A percentile compares a stretch with the other conserved stretches of the same genome.
Conservation (phyloP, 2,329 filamentous ascomycete species). For the Alternaria ethzedia region DNA sequence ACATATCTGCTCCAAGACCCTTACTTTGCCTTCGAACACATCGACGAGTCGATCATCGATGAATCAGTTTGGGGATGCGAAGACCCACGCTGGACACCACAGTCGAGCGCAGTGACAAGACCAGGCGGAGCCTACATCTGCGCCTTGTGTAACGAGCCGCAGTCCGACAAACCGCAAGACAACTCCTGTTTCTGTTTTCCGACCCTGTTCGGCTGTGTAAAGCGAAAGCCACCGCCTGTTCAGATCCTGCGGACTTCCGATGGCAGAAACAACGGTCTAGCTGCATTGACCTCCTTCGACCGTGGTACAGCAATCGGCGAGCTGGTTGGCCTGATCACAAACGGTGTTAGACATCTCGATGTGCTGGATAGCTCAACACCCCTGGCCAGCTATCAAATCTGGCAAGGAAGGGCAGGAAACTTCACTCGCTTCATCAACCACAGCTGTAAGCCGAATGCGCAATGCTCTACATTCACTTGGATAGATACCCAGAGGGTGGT, state of each 20-base stretch:
- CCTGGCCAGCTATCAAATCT: constrained; percentile 64
- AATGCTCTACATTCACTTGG: constrained; percentile 65
- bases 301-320: constrained; percentile 61
- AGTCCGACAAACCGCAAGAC: constrained; percentile 57
- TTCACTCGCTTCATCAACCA: constrained; percentile 67
- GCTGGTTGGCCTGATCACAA: constrained; percentile 63
- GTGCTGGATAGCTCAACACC: constrained; percentile 61
- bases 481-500: constrained; percentile 61
- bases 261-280: constrained; percentile 62
- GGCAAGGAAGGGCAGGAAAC: constrained; percentile 63
- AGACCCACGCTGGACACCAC: constrained; percentile 56
- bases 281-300: constrained; percentile 57
- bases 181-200: constrained; percentile 63
- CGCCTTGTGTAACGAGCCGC: constrained; percentile 54
- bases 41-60: constrained; percentile 60
- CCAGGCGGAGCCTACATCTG: constrained; percentile 49
- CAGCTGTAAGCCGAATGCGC: constrained; percentile 63
- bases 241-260: constrained; percentile 61
- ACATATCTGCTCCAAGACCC: constrained; percentile 58
- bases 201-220: constrained; percentile 57
- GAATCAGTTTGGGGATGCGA: constrained; percentile 56
- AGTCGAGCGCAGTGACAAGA: constrained; percentile 33
- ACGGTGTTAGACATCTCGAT: constrained; percentile 59
- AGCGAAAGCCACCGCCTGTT: constrained; percentile 52
- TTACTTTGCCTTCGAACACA: constrained; percentile 56